Evolutionary conservation across 495 filamentous ascomycete genomes (phyloP).

Genomic region (Lophiostoma macrostomum): DNA sequence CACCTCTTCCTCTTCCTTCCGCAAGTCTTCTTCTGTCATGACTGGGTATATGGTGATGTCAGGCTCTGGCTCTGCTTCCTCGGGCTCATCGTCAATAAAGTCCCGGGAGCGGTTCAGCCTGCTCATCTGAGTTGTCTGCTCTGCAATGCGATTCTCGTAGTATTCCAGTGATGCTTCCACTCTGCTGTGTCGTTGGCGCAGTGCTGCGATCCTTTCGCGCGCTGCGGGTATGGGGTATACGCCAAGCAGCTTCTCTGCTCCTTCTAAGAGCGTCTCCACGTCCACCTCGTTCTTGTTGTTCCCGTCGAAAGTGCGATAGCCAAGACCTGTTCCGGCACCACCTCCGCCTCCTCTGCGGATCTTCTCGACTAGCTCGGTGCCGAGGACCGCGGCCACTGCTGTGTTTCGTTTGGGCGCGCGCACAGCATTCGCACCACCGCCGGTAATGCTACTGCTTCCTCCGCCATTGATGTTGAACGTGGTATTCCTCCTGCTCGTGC

Average conservation of each 20-base stretch:
- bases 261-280: conserved; percentile 77
- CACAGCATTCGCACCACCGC: conserved; percentile 51
- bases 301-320: conserved; percentile 40
- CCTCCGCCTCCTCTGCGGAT: conserved; percentile 59
- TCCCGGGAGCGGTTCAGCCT: conserved; percentile 63
- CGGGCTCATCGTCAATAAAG: conserved; percentile 43
- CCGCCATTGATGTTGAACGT: conserved; percentile 45
- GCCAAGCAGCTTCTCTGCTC: conserved; percentile 84
- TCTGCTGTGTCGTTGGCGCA: conserved; percentile 68
- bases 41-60: conserved; percentile 37
- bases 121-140: conserved; percentile 71
- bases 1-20: conserved; percentile 74
- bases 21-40: conserved; percentile 67
- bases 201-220: conserved; percentile 67
- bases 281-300: conserved; percentile 65
- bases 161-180: conserved; percentile 70
- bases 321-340: conserved; percentile 40
- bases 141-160: conserved; percentile 75
- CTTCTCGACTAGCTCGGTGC: conserved; percentile 79
- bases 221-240: conserved; percentile 87
- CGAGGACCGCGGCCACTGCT: conserved; percentile 85
- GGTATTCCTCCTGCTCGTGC: conserved; percentile 50
- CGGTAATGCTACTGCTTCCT: conserved; percentile 42
- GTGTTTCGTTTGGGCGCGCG: conserved; percentile 68
- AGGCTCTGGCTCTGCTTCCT: conserved; percentile 39